These are phyloP conservation scores for Saccharum officinarum DNA, from an alignment of 176 grass and related monocot genomes.

Conservation along the genomic window DNA sequence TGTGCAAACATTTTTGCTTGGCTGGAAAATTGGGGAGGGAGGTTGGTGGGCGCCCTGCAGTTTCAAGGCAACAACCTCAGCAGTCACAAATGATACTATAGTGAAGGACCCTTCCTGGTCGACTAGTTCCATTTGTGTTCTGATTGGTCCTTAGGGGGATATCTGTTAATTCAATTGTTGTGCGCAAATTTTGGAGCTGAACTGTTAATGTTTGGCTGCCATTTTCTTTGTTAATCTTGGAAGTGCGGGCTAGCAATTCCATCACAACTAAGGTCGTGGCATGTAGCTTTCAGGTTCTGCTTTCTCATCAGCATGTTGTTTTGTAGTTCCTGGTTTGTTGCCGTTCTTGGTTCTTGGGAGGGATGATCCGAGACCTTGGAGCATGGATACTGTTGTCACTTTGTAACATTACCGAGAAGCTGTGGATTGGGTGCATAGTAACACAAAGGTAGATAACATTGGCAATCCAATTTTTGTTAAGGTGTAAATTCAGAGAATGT, in stretches of 20 bases:
- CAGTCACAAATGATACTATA: conserved; percentile 47
- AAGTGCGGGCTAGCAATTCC: conserved; percentile 43
- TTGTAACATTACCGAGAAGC: conserved; percentile 52
- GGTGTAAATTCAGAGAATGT: background rate
- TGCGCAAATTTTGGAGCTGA: conserved; percentile 56
- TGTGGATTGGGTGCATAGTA: conserved; percentile 41
- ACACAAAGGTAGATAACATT: conserved; percentile 28
- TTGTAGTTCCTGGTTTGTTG: conserved; percentile 32
- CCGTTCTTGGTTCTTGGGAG: conserved; percentile 35
- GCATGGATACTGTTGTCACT: conserved; percentile 30
- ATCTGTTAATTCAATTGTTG: conserved; percentile 58
- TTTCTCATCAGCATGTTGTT: conserved; percentile 44
- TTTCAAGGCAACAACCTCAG: conserved; percentile 57
- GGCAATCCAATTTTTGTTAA: conserved; percentile 11
- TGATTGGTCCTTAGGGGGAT: conserved; percentile 51
- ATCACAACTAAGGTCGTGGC: conserved; percentile 33
- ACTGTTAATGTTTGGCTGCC: conserved; percentile 55
- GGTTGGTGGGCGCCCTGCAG: conserved; percentile 35
- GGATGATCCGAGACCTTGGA: conserved; percentile 12
- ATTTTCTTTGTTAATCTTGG: conserved; percentile 57
- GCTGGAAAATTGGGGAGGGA: conserved; percentile 32
- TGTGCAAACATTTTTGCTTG: conserved; percentile 77
- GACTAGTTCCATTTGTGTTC: conserved; percentile 48
- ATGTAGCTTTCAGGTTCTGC: conserved; percentile 46
- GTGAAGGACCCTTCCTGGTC: conserved; percentile 21